Percentiles rank a stretch among this genome's conserved stretches.
phyloP scores from a whole-genome alignment of 139 green algal species.

The Trebouxia sp. region DNA sequence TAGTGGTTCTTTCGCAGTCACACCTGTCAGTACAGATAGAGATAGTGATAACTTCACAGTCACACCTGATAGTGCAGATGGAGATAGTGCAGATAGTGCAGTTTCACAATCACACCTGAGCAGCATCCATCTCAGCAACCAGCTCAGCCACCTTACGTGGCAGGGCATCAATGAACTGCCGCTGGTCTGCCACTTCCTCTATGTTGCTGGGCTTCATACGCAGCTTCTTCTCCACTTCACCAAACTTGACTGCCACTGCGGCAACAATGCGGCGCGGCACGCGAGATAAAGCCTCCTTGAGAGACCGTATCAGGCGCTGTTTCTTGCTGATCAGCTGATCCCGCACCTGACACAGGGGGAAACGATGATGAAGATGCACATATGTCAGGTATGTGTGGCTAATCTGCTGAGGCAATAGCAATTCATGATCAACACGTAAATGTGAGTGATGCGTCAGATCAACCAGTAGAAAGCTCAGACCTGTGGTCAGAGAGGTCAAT shows the following conservation, averaged over 20 bases:
- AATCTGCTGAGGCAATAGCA: too few relatives aligned
- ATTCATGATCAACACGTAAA: too few relatives aligned
- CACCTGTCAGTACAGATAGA: too few relatives aligned
- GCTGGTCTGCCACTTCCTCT: conserved; percentile 76
- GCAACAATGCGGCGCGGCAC: conserved; percentile 57
- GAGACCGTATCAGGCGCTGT: conserved; percentile 50
- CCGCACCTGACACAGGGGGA: conserved; percentile 64
- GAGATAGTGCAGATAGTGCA: too few relatives aligned
- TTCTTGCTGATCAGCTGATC: conserved; percentile 71
- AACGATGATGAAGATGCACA: too few relatives aligned
- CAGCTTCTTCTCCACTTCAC: conserved; percentile 64
- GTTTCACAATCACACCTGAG: conserved; percentile 7
- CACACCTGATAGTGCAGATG: too few relatives aligned
- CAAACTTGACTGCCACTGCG: conserved; percentile 55
- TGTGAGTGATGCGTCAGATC: too few relatives aligned
- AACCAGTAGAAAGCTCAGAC: too few relatives aligned
- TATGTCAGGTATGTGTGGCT: too few relatives aligned
- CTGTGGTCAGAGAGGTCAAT: too few relatives aligned
- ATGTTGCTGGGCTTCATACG: conserved; percentile 55
- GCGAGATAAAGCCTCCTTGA: conserved; percentile 58
- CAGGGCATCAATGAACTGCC: conserved; percentile 70
- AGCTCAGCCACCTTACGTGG: conserved; percentile 57
- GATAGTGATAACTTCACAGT: too few relatives aligned
- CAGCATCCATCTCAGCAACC: conserved; percentile 4
- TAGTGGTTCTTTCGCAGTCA: too few relatives aligned